Conservation (phyloP, 352 stramenopile species). For the Globisporangium mamillatum region DNA sequence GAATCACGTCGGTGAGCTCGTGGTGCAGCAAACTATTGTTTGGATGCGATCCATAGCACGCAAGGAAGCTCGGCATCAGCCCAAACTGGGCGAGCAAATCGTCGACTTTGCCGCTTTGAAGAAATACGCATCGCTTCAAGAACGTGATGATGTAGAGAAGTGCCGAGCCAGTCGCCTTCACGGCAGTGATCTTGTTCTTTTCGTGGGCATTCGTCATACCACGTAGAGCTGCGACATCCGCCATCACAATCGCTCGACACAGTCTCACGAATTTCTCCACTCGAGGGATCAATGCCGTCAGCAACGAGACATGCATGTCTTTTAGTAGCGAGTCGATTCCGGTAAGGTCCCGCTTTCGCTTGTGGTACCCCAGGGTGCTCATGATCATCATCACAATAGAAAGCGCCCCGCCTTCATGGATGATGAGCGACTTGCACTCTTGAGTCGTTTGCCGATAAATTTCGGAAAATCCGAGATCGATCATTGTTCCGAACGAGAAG, state of each 20-base stretch:
- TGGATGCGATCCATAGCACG: constrained; percentile 74
- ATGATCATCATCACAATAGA: constrained; percentile 88
- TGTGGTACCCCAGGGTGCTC: constrained; percentile 82
- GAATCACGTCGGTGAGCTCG: constrained; percentile 83
- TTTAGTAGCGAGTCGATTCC: constrained; percentile 64
- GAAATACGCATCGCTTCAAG: constrained; percentile 77
- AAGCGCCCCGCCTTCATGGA: constrained; percentile 77
- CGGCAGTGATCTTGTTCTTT: constrained; percentile 31
- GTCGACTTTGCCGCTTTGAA: constrained; percentile 74
- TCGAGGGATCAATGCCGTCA: constrained; percentile 54
- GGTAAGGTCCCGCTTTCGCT: constrained; percentile 75
- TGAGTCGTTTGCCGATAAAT: constrained; percentile 68
- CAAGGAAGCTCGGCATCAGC: constrained; percentile 79
- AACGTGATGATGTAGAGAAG: constrained; percentile 80
- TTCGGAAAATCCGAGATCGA: constrained; percentile 80
- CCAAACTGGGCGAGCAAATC: constrained; percentile 66
- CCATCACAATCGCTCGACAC: constrained; percentile 59
- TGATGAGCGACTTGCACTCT: constrained; percentile 48
- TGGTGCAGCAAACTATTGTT: constrained; percentile 85
- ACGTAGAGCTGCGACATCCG: constrained; percentile 42
- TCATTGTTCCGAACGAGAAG: constrained; percentile 70
- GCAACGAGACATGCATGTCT: constrained; percentile 38
- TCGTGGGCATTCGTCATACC: constrained; percentile 43
- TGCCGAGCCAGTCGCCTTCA: constrained; percentile 66
- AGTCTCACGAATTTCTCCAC: constrained; percentile 80